Conservation (phyloP, 108 stramenopile genomes). For the Nitzschia inconspicua region DNA sequence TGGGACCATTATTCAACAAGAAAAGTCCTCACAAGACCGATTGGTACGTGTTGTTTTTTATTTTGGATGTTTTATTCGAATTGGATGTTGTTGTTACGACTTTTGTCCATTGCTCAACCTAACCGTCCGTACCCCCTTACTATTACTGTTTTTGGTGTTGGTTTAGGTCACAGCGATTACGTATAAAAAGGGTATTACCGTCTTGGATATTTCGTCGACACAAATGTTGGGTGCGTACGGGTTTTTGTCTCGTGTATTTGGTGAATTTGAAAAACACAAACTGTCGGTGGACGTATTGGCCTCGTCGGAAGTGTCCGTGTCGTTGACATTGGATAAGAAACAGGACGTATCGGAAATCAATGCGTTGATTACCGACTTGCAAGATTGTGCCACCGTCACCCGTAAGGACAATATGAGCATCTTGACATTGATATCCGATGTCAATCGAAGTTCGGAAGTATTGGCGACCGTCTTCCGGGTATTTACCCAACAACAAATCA, state of each 20-base stretch:
- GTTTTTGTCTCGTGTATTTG: slow-evolving; percentile 90
- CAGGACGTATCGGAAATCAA: slow-evolving; percentile 50
- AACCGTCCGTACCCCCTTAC: background rate
- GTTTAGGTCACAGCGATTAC: slow-evolving; percentile 94
- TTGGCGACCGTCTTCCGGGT: slow-evolving; percentile 92
- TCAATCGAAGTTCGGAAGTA: slow-evolving; percentile 81
- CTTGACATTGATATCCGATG: slow-evolving; percentile 92
- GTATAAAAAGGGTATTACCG: slow-evolving; percentile 80
- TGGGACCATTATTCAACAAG: slow-evolving; percentile 85
- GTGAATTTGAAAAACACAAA: slow-evolving; percentile 88
- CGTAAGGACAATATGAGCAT: slow-evolving; percentile 72
- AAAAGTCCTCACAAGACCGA: slow-evolving; percentile 32
- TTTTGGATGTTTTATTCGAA: background rate
- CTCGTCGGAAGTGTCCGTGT: slow-evolving; percentile 95
- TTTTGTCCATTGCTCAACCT: background rate
- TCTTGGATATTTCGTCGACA: slow-evolving; percentile 89
- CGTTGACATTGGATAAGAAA: slow-evolving; percentile 95
- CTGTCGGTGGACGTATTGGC: slow-evolving; percentile 99
- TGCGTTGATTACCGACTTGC: slow-evolving; percentile 48
- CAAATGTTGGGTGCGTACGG: slow-evolving; percentile 98
- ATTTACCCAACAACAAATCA: slow-evolving; percentile 64
- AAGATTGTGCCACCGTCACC: slow-evolving; percentile 60
- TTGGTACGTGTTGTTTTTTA: slow-evolving; percentile 28
- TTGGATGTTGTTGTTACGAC: background rate
- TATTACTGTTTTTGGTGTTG: background rate